phyloP scores from a whole-genome alignment of 2,329 filamentous ascomycete species.

The Thelonectria discophora region DNA sequence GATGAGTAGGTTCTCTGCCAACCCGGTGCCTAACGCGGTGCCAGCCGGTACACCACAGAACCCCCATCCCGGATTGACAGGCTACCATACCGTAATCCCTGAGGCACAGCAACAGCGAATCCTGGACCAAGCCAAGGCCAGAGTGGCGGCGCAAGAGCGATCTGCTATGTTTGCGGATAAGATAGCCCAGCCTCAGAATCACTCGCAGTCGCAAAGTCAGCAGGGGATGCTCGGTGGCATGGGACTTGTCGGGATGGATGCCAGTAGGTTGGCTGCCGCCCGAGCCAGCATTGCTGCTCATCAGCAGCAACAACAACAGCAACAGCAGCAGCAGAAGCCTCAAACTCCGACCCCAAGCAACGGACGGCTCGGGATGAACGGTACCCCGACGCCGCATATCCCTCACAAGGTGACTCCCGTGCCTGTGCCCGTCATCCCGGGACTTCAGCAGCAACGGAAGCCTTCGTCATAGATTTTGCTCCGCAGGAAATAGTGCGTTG shows the following conservation, averaged over 20 bases:
- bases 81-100: constrained; percentile 60
- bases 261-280: constrained; percentile 44
- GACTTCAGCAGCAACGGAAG: constrained; percentile 47
- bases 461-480: constrained; percentile 34
- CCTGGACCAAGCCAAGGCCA: constrained; percentile 60
- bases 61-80: constrained; percentile 52
- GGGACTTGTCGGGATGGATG: constrained; percentile 41
- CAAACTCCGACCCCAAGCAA: constrained; percentile 46
- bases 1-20: constrained; percentile 48
- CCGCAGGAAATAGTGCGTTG: constrained; percentile 9
- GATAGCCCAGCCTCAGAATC: constrained; percentile 42
- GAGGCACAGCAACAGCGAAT: constrained; percentile 61
- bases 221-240: constrained; percentile 37
- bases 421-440: constrained; percentile 54
- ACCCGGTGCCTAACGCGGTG: constrained; percentile 32
- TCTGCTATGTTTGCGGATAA: constrained; percentile 53
- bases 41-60: constrained; percentile 38
- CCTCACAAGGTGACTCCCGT: constrained; percentile 57
- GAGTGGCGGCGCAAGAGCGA: constrained; percentile 56
- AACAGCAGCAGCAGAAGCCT: constrained; percentile 46
- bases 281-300: constrained; percentile 50
- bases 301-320: neutral
- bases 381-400: constrained; percentile 46
- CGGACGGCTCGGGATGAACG: constrained; percentile 46
- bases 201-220: constrained; percentile 49